Percentiles rank a stretch among this genome's conserved stretches.
Conservation (phyloP, 495 filamentous ascomycete species). For the Lepraria neglecta region DNA sequence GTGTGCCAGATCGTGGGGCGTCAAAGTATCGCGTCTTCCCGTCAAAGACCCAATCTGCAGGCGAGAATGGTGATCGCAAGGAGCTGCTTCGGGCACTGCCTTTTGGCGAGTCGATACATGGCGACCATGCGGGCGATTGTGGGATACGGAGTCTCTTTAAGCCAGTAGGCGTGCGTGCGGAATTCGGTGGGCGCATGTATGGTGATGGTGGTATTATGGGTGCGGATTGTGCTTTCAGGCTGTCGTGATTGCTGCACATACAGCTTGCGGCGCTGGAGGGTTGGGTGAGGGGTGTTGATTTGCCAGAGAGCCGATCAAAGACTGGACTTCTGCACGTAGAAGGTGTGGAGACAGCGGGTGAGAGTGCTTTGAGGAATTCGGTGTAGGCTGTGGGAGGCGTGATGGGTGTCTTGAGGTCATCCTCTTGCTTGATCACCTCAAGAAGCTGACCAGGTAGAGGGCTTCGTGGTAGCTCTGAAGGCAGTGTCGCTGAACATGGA, state of each 20-base stretch:
- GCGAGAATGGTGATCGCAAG: slow-evolving; percentile 35
- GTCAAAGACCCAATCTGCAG: slow-evolving; percentile 27
- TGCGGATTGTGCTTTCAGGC: slow-evolving; percentile 25
- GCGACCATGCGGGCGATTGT: slow-evolving; percentile 28
- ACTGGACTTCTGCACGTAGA: slow-evolving; percentile 36
- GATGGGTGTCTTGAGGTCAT: slow-evolving; percentile 67
- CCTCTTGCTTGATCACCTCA: slow-evolving; percentile 45
- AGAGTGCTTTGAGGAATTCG: slow-evolving; percentile 79
- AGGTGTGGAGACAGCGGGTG: slow-evolving; percentile 53
- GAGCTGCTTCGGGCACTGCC: slow-evolving; percentile 19
- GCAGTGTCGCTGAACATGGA: slow-evolving; percentile 68
- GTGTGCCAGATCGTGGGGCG: slow-evolving; percentile 28
- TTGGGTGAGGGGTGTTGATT: slow-evolving; percentile 37
- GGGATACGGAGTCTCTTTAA: slow-evolving; percentile 42
- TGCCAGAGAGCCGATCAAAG: slow-evolving; percentile 31
- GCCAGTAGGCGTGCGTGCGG: slow-evolving; percentile 30
- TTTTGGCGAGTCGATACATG: slow-evolving; percentile 28
- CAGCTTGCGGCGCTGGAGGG: slow-evolving; percentile 38
- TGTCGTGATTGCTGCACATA: slow-evolving; percentile 29
- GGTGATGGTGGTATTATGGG: slow-evolving; percentile 39
- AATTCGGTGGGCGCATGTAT: slow-evolving; percentile 29
- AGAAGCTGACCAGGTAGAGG: slow-evolving; percentile 38
- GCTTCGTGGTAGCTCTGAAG: slow-evolving; percentile 58
- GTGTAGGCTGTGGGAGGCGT: slow-evolving; percentile 88
- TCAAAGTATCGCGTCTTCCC: slow-evolving; percentile 35